A percentile compares a stretch with the other conserved stretches of the same genome.
These are phyloP conservation scores for Allium cepa DNA, from an alignment of 106 monocot species.

Conservation along the genomic window DNA sequence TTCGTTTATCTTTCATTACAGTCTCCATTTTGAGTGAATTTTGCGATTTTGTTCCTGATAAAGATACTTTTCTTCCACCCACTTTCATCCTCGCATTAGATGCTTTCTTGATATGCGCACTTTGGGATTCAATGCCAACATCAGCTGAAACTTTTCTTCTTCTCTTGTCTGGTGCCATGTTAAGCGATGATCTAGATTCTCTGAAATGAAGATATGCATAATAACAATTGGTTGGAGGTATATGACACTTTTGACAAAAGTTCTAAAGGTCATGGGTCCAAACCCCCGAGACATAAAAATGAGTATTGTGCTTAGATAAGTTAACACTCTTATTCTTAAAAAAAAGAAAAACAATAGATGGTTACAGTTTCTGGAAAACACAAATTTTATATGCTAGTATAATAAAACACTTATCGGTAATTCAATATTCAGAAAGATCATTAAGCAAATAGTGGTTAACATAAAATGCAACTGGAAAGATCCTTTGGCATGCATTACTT, in stretches of 20 bases:
- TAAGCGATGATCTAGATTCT: conserved; percentile 56
- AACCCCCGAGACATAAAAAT: no score
- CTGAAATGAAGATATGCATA: conserved; percentile 22
- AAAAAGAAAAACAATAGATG: no score
- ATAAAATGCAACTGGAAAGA: no score
- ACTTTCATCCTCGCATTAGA: conserved; percentile 44
- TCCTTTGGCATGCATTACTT: no score
- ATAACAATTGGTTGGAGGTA: background rate
- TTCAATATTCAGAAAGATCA: no score
- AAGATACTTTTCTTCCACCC: conserved; percentile 52
- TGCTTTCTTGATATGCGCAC: conserved; percentile 10
- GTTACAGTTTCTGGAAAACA: no score
- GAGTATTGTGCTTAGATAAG: no score
- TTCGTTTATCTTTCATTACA: conserved; percentile 38
- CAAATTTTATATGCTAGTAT: no score
- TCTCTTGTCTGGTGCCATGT: conserved; percentile 57
- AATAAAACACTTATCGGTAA: no score
- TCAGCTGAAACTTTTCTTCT: conserved; percentile 72
- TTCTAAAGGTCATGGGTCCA: no score
- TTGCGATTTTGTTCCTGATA: conserved; percentile 33
- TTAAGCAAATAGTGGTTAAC: no score
- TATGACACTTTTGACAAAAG: background rate
- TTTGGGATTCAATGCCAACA: conserved; percentile 16
- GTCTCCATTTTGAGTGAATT: conserved; percentile 19
- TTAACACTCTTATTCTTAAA: no score